Percentiles rank a stretch among this genome's conserved stretches.
Conservation (phyloP, 78 protist species). For the Diacronema lutheri region DNA sequence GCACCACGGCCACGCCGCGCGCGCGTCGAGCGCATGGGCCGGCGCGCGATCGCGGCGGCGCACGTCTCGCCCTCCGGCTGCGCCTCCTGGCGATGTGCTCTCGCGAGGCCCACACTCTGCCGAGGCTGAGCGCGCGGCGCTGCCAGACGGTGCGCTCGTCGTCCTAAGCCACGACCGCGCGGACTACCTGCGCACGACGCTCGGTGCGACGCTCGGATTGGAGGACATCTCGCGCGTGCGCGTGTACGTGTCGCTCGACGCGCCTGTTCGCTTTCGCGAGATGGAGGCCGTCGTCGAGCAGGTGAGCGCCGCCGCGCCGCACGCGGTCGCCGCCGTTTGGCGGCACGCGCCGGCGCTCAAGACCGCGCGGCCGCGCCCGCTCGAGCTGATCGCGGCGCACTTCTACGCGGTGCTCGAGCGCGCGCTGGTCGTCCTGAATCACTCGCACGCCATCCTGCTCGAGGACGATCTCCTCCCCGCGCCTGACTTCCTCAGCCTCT, state of each 20-base stretch:
- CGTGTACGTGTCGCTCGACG: neutral
- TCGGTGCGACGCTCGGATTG: neutral
- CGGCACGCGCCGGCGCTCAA: too few relatives aligned
- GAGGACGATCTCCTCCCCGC: conserved; percentile 44
- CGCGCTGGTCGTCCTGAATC: neutral
- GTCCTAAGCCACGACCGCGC: neutral
- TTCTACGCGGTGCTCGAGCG: neutral
- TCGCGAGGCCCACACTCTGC: too few relatives aligned
- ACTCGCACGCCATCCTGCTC: neutral
- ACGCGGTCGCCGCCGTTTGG: neutral
- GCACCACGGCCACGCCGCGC: too few relatives aligned
- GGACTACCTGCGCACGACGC: neutral
- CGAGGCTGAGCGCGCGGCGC: too few relatives aligned
- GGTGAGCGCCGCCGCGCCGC: neutral
- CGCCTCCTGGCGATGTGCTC: too few relatives aligned
- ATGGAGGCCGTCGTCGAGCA: neutral
- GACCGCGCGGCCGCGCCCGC: too few relatives aligned
- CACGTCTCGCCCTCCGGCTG: too few relatives aligned
- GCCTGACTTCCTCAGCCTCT: conserved; percentile 71
- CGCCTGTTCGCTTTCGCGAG: neutral
- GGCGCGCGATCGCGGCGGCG: too few relatives aligned
- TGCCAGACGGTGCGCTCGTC: neutral
- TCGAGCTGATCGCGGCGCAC: too few relatives aligned
- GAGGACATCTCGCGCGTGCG: neutral
- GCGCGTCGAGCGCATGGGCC: too few relatives aligned